Conservation (phyloP, 2,329 filamentous ascomycete species). For the Fusarium zealandicum region DNA sequence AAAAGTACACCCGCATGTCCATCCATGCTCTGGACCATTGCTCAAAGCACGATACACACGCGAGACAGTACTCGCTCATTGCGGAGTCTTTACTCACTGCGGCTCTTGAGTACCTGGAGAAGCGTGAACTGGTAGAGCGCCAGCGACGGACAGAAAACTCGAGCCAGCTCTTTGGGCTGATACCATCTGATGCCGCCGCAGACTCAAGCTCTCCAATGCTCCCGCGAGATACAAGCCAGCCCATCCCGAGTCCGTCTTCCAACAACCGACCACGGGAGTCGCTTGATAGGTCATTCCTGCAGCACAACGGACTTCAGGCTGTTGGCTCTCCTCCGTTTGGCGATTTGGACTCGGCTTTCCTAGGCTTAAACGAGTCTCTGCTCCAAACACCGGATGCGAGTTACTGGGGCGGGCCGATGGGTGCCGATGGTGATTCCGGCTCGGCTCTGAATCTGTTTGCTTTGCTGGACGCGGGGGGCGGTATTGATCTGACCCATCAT, state of each 20-base stretch:
- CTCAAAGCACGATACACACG: slow-evolving; percentile 57
- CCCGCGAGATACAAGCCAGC: slow-evolving; percentile 16
- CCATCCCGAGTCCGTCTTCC: slow-evolving; percentile 23
- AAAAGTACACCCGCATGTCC: slow-evolving; percentile 57
- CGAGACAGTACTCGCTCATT: slow-evolving; percentile 61
- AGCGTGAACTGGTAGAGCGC: slow-evolving; percentile 55
- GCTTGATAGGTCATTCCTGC: slow-evolving; percentile 39
- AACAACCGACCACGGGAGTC: slow-evolving; percentile 32
- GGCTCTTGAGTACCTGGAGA: slow-evolving; percentile 56
- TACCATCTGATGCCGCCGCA: slow-evolving; percentile 43
- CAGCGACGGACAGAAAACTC: slow-evolving; percentile 58
- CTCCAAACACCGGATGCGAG: slow-evolving; percentile 52
- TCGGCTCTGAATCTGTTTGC: slow-evolving; percentile 60
- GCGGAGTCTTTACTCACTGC: slow-evolving; percentile 58
- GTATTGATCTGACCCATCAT: slow-evolving; percentile 59
- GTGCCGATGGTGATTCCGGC: slow-evolving; percentile 52
- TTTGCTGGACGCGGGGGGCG: slow-evolving; percentile 58
- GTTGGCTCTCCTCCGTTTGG: slow-evolving; percentile 45
- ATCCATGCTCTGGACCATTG: slow-evolving; percentile 59
- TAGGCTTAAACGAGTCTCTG: slow-evolving; percentile 49
- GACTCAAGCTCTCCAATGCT: slow-evolving; percentile 16
- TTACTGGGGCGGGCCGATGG: slow-evolving; percentile 49
- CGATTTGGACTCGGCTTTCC: slow-evolving; percentile 49
- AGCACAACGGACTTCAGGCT: slow-evolving; percentile 40
- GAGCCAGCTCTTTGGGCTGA: slow-evolving; percentile 59